Percentiles rank a stretch among this genome's conserved stretches.
These are phyloP conservation scores for Thuidium tamariscinum DNA, from an alignment of 225 moss, liverwort and hornwort genomes.

Conservation along the genomic window DNA sequence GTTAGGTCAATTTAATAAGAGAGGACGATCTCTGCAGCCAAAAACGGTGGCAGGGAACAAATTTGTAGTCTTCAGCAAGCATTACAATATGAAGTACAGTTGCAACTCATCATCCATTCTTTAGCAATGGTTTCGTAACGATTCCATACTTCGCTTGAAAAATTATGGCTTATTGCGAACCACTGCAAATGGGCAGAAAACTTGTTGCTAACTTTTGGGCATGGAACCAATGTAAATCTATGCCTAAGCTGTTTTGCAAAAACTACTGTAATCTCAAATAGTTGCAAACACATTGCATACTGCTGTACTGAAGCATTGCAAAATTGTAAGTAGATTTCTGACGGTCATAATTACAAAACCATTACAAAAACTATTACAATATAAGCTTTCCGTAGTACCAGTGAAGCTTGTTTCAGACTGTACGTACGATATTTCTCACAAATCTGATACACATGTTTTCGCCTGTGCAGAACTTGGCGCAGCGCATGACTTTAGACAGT, in stretches of 20 bases:
- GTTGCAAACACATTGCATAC: neutral
- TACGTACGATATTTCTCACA: neutral
- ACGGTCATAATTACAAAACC: neutral
- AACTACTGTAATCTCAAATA: neutral
- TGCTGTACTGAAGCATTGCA: neutral
- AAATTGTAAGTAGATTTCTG: neutral
- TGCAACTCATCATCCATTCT: neutral
- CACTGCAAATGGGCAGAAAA: neutral
- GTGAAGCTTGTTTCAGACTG: neutral
- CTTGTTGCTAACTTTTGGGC: neutral
- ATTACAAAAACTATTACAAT: neutral
- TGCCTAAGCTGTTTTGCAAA: neutral
- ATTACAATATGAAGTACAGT: neutral
- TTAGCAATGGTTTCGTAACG: neutral
- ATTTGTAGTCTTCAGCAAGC: neutral
- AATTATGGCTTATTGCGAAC: neutral
- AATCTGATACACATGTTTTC: neutral
- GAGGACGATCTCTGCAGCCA: neutral
- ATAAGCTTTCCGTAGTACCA: neutral
- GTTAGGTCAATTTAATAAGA: neutral
- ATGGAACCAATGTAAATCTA: neutral
- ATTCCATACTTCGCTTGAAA: neutral
- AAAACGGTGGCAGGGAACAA: neutral
- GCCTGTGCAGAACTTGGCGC: constrained; percentile 15
- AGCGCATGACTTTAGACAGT: constrained; percentile 68